Evolutionary conservation across 495 filamentous ascomycete species (phyloP), one percentile per base, ranked within the genome.

Genomic region (Talaromyces wortmannii): DNA sequence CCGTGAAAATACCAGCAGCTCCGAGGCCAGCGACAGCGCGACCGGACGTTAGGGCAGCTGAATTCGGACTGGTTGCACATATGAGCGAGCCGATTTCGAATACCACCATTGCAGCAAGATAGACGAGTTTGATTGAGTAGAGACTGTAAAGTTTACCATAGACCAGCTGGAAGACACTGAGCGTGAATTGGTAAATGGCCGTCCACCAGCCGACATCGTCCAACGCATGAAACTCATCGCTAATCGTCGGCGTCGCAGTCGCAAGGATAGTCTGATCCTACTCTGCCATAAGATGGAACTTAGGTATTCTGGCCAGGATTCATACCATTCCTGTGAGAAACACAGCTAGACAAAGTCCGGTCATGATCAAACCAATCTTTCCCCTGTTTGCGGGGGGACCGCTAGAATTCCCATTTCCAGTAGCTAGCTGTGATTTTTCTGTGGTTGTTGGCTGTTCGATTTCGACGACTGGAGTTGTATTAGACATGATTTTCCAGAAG

Each of bases 11-110:
- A 18, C 67, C 58, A 12, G 47, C 49, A 2, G 17, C 72, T 10
- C 86, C 87, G 18, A 89, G 57, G 12, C 87, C 87, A 16, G 85
- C 82, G 45, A 90, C 70, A 23, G 86, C 84, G 16, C 88, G 80
- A 5, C 87, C 87, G 57, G 87, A 59, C 62, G 89, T 89, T 36
- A 90, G 72, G 11, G 78, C 75, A 2, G 72, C 67, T 7, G 81
- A 85, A 50, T 68, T 81, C 1, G 83, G 80, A 6, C 87, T 83
- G 2, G 78, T 76, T 45, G 77, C 87, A 63, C 85, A 89, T 54
- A 90, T 70, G 31, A 84, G 63, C 42, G 76, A 81, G 42, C 87
- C 87, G 36, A 88, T 50, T 58, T 89, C 88, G 63, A 91, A 90
- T 56, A 91, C 60, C 55, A 63, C 62, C 56, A 90, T 78, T 54